Conservation (phyloP, 2,329 filamentous ascomycete species). For the Fragosphaeria purpurea region DNA sequence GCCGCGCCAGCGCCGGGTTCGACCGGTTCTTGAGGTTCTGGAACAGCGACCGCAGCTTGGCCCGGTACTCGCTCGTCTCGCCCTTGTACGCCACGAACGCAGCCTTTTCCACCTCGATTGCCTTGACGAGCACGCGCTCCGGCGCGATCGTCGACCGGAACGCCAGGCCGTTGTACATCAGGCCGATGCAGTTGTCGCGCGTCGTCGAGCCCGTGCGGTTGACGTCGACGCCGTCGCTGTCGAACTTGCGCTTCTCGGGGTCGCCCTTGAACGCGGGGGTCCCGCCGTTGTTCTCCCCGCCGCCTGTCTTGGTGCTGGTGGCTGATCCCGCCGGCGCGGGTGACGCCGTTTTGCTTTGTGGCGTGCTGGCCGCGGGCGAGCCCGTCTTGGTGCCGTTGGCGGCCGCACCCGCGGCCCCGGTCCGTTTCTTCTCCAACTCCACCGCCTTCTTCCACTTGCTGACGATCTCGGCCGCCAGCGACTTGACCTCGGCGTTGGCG, state of each 20-base stretch:
- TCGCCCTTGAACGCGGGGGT: slow-evolving; percentile 43
- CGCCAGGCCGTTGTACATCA: slow-evolving; percentile 85
- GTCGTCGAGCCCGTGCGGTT: slow-evolving; percentile 62
- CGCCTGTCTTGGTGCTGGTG: slow-evolving; percentile 47
- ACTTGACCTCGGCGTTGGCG: slow-evolving; percentile 69
- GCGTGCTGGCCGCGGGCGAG: slow-evolving; percentile 30
- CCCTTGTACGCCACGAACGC: slow-evolving; percentile 61
- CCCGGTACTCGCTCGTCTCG: slow-evolving; percentile 66
- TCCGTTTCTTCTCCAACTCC: slow-evolving; percentile 47
- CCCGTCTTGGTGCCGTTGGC: slow-evolving; percentile 24
- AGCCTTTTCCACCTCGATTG: slow-evolving; percentile 74
- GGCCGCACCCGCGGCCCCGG: neutral
- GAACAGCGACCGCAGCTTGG: slow-evolving; percentile 85
- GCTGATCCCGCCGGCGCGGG: slow-evolving; percentile 46
- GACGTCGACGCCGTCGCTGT: slow-evolving; percentile 69
- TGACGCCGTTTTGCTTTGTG: slow-evolving; percentile 19
- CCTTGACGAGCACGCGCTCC: slow-evolving; percentile 60
- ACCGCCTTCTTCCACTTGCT: slow-evolving; percentile 78
- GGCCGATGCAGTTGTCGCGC: slow-evolving; percentile 77
- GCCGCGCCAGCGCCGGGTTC: slow-evolving; percentile 65
- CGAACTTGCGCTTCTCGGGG: slow-evolving; percentile 71
- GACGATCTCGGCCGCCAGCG: slow-evolving; percentile 71
- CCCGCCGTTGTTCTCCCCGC: slow-evolving; percentile 1
- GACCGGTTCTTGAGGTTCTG: slow-evolving; percentile 90
- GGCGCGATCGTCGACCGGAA: slow-evolving; percentile 61